These are phyloP conservation scores for Mortierella sp. DNA, from an alignment of 371 early-diverging fungal genomes.

Conservation along the genomic window DNA sequence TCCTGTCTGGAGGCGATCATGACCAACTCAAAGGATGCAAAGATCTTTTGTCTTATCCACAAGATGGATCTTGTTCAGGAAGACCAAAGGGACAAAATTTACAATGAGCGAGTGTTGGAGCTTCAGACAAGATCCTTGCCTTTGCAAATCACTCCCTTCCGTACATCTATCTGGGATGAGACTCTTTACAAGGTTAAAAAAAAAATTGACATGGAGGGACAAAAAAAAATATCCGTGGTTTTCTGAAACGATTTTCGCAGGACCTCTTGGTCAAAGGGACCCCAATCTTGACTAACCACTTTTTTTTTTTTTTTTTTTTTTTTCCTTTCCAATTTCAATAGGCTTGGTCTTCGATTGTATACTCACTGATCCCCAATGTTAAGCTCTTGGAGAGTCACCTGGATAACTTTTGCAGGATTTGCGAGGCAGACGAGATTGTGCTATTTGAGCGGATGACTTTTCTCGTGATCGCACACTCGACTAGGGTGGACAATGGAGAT, in stretches of 20 bases:
- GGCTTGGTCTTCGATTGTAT: conserved; percentile 97
- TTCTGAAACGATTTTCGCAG: neutral
- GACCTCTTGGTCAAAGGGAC: neutral
- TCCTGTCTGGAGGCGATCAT: conserved; percentile 88
- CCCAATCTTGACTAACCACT: neutral
- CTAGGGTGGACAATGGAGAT: conserved; percentile 67
- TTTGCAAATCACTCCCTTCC: conserved; percentile 78
- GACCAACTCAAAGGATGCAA: conserved; percentile 87
- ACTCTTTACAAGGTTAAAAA: conserved; percentile 84
- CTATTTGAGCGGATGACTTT: conserved; percentile 95
- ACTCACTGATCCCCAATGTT: conserved; percentile 94
- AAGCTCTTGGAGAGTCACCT: conserved; percentile 81
- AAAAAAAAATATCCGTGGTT: neutral
- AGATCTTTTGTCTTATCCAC: conserved; percentile 94
- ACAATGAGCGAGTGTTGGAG: conserved; percentile 75
- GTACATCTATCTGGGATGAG: conserved; percentile 97
- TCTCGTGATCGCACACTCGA: conserved; percentile 88
- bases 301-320: neutral
- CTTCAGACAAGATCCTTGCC: conserved; percentile 78
- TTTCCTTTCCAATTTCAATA: conserved; percentile 28
- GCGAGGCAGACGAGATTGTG: conserved; percentile 94
- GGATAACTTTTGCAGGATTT: conserved; percentile 78
- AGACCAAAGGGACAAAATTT: conserved; percentile 79
- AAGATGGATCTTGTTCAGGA: conserved; percentile 96
- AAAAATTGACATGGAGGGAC: neutral